A percentile compares a stretch with the other conserved stretches of the same genome.
Conservation (phyloP, 2,329 filamentous ascomycete genomes). For the Nemania bipapillata region DNA sequence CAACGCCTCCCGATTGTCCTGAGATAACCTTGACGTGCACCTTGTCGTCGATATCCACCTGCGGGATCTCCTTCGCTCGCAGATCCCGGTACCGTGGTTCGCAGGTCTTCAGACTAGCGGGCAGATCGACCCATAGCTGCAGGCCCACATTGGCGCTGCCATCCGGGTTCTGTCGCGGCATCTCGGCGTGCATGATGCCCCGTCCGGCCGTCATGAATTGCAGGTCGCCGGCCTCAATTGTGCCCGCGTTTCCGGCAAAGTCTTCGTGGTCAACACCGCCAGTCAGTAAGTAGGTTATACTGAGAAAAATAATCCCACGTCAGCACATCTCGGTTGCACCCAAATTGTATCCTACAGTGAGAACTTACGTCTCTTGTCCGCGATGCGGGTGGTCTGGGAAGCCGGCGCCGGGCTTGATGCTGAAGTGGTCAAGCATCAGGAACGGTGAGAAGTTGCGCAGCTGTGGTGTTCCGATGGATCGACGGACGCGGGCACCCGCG, state of each 20-base stretch:
- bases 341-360: slow-evolving; percentile 7
- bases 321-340: neutral
- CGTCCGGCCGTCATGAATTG: slow-evolving; percentile 97
- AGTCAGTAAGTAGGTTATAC: slow-evolving; percentile 73
- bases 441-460: slow-evolving; percentile 91
- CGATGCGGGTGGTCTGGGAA: slow-evolving; percentile 89
- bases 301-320: slow-evolving; percentile 23
- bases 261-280: slow-evolving; percentile 64
- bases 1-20: slow-evolving; percentile 82
- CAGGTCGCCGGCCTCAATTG: slow-evolving; percentile 85
- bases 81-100: slow-evolving; percentile 94
- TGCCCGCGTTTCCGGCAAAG: slow-evolving; percentile 68
- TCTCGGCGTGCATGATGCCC: slow-evolving; percentile 95
- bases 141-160: slow-evolving; percentile 83
- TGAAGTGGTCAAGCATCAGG: slow-evolving; percentile 96
- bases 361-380: slow-evolving; percentile 74
- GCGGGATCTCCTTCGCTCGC: slow-evolving; percentile 79
- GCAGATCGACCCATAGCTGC: slow-evolving; percentile 95
- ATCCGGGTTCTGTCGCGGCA: slow-evolving; percentile 83
- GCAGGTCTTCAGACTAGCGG: slow-evolving; percentile 81
- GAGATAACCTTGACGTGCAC: slow-evolving; percentile 91
- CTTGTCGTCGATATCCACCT: slow-evolving; percentile 74
- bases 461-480: slow-evolving; percentile 84
- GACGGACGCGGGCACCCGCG: slow-evolving; percentile 84
- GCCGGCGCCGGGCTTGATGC: slow-evolving; percentile 79